phyloP scores from a whole-genome alignment of 352 stramenopile genomes.

The Pythium periplocum region DNA sequence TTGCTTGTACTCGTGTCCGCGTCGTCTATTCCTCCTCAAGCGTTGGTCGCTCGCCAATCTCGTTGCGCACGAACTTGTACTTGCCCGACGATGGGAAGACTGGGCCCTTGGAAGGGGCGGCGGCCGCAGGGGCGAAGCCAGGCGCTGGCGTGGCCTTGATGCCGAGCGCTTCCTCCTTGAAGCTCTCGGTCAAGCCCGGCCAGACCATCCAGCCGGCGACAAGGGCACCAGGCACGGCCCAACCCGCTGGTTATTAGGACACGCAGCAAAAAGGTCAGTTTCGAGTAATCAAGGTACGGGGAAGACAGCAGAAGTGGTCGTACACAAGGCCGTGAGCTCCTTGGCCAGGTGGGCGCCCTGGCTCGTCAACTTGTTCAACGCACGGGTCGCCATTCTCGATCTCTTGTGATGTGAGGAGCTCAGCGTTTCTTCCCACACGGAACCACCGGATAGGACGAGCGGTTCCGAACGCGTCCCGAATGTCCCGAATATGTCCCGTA shows the following conservation, averaged over 20 bases:
- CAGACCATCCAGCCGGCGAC: conserved; percentile 65
- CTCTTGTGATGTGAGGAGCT: not conserved
- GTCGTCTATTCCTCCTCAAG: conserved; percentile 52
- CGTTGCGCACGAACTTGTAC: conserved; percentile 74
- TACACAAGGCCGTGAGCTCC: conserved; percentile 14
- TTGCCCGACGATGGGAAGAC: conserved; percentile 55
- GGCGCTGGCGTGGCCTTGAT: conserved; percentile 28
- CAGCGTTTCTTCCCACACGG: conserved; percentile 13
- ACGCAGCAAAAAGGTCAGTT: no score
- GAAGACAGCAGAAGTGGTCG: no score
- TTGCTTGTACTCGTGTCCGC: not conserved
- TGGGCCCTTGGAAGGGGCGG: conserved; percentile 11
- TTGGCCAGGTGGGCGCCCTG: conserved; percentile 45
- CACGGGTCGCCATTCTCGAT: conserved; percentile 23
- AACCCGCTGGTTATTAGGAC: conserved; percentile 20
- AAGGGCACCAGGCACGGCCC: conserved; percentile 42
- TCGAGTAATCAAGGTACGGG: no score
- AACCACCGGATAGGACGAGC: conserved; percentile 14
- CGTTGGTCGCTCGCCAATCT: conserved; percentile 71
- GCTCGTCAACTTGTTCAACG: conserved; percentile 31
- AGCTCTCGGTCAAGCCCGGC: conserved; percentile 58
- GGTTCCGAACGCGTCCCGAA: conserved; percentile 10
- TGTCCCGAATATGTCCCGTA: conserved; percentile 1
- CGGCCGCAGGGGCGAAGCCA: conserved; percentile 16
- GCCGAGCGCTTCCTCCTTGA: conserved; percentile 75